These are phyloP conservation scores for Colletotrichum sp. DNA, from an alignment of 2,329 filamentous ascomycete species.

Conservation along the genomic window DNA sequence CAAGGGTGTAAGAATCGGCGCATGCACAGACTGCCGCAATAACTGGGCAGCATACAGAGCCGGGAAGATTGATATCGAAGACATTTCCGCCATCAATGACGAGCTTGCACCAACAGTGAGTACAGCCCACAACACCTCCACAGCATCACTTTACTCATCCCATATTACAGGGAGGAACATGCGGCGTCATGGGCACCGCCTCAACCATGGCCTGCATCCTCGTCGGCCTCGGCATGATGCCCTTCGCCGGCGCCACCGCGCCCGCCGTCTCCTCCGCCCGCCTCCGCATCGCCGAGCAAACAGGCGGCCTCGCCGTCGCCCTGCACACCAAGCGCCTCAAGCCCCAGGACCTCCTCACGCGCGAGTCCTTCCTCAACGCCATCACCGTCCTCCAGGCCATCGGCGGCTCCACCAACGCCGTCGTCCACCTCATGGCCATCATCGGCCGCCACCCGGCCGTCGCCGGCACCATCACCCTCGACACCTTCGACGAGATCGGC, in stretches of 20 bases:
- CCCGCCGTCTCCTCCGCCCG: slow-evolving; percentile 81
- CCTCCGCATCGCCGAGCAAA: slow-evolving; percentile 80
- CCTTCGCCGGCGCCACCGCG: slow-evolving; percentile 78
- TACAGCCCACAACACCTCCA: too few relatives aligned
- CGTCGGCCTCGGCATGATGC: slow-evolving; percentile 80
- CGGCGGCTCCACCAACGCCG: slow-evolving; percentile 84
- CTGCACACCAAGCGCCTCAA: slow-evolving; percentile 69
- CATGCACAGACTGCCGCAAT: slow-evolving; percentile 76
- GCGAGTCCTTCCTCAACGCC: slow-evolving; percentile 81
- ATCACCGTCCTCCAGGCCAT: slow-evolving; percentile 86
- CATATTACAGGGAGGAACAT: slow-evolving; percentile 78
- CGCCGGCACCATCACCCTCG: slow-evolving; percentile 66
- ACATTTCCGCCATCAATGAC: slow-evolving; percentile 73
- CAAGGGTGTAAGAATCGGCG: slow-evolving; percentile 67
- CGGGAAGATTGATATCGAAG: slow-evolving; percentile 71
- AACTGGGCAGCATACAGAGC: slow-evolving; percentile 76
- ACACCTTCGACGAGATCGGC: slow-evolving; percentile 81
- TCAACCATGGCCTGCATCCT: slow-evolving; percentile 89
- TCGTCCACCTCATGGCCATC: slow-evolving; percentile 88
- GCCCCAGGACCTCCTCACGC: slow-evolving; percentile 74
- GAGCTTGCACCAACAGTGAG: slow-evolving; percentile 73
- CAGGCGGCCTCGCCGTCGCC: slow-evolving; percentile 70
- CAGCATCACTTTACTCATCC: too few relatives aligned
- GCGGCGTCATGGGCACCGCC: slow-evolving; percentile 90
- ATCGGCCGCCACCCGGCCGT: slow-evolving; percentile 74